Evolutionary conservation across 2,329 filamentous ascomycete species (phyloP).

Genomic region (Exophiala spinifera): DNA sequence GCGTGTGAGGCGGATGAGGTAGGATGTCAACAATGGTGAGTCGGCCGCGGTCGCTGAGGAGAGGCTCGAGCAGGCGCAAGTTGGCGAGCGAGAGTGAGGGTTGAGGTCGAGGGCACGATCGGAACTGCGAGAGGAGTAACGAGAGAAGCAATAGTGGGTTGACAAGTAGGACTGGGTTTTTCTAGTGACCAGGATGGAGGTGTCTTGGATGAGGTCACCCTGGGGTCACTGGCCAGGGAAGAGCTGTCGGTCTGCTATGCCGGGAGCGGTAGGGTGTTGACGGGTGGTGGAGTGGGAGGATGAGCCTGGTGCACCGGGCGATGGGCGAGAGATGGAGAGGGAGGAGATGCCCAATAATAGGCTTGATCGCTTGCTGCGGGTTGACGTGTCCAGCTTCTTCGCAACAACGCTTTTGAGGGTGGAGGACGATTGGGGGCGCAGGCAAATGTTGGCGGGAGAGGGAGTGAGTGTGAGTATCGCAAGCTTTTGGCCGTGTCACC

Average conservation of each 20-base stretch:
- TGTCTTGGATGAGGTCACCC: slow-evolving; percentile 18
- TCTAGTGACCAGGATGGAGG: slow-evolving; percentile 11
- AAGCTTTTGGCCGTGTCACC: no score
- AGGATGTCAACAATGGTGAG: not conserved
- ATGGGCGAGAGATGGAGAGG: not conserved
- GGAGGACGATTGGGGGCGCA: not conserved
- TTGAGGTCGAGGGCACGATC: not conserved
- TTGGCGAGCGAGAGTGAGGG: not conserved
- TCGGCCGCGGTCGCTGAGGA: not conserved
- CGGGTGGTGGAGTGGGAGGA: not conserved
- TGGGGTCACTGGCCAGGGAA: slow-evolving; percentile 2
- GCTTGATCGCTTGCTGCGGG: not conserved
- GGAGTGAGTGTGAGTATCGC: not conserved
- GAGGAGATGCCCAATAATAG: not conserved
- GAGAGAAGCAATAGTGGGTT: slow-evolving; percentile 5
- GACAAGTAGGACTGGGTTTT: slow-evolving; percentile 1
- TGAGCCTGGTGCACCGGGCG: not conserved
- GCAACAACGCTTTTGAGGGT: not conserved
- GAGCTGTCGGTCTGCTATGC: not conserved
- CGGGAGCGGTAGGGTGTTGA: not conserved
- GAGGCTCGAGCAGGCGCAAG: not conserved
- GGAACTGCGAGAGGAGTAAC: slow-evolving; percentile 2
- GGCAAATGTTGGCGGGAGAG: not conserved
- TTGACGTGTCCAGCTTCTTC: not conserved
- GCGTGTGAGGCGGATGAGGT: not conserved